phyloP scores from a whole-genome alignment of 73 alveolate genomes.

The Tetrahymena malaccensis region DNA sequence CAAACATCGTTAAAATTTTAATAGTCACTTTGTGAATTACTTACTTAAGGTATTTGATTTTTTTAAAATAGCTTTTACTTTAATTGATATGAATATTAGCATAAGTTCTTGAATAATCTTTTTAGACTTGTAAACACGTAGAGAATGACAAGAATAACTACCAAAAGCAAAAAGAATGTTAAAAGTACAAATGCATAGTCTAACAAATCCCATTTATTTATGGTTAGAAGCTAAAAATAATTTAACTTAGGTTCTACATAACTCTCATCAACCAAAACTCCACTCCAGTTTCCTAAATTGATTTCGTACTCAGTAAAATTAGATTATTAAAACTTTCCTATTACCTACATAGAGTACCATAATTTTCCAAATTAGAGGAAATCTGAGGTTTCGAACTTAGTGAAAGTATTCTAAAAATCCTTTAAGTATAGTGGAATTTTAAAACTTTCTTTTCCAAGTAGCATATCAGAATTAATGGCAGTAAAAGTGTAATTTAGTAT shows the following conservation, averaged over 20 bases:
- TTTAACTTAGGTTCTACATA: not conserved
- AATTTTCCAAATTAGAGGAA: not conserved
- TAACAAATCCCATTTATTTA: not conserved
- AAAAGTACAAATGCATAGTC: not conserved
- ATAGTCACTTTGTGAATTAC: too few relatives aligned
- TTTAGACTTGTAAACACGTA: not conserved
- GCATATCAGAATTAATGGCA: not conserved
- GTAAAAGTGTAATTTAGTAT: not conserved
- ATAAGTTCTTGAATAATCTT: not conserved
- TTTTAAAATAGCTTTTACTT: not conserved
- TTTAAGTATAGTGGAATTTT: not conserved
- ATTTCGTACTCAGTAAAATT: not conserved
- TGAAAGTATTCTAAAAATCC: not conserved
- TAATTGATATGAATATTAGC: too few relatives aligned
- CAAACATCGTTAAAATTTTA: not conserved
- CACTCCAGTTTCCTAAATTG: not conserved
- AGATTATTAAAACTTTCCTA: not conserved
- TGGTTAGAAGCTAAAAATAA: not conserved
- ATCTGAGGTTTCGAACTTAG: not conserved
- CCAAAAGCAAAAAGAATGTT: not conserved
- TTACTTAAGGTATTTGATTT: not conserved
- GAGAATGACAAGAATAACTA: not conserved
- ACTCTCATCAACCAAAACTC: not conserved
- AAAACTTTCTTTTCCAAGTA: not conserved
- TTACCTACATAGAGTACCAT: not conserved